Evolutionary conservation across 345 rosid species (phyloP).

Genomic region (Dimocarpus longan): DNA sequence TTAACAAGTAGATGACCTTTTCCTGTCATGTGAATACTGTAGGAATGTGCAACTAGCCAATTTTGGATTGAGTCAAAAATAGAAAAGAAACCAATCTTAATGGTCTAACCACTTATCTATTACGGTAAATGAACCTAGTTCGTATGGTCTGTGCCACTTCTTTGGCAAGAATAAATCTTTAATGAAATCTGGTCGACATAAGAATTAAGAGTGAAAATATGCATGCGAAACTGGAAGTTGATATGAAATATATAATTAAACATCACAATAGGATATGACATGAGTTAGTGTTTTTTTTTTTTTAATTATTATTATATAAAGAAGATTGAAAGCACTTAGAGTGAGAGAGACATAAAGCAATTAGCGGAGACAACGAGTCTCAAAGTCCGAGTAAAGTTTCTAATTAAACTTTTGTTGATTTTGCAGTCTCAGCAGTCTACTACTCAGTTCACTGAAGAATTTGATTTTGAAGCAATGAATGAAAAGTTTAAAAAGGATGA

Average conservation of each 20-base stretch:
- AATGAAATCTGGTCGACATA: not conserved
- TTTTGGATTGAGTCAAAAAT: not conserved
- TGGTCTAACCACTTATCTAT: not conserved
- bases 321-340: not conserved
- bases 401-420: conserved; percentile 23
- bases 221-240: not conserved
- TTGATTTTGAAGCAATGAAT: conserved; percentile 81
- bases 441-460: conserved; percentile 55
- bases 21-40: not conserved
- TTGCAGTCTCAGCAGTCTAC: conserved; percentile 26
- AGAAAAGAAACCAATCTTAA: not conserved
- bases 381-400: conserved; percentile 1
- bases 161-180: not conserved
- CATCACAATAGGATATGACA: not conserved
- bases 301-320: not conserved
- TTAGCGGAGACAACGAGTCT: not conserved
- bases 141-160: not conserved
- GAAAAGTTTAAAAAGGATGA: conserved; percentile 71
- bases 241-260: not conserved
- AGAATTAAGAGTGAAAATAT: not conserved
- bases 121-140: not conserved
- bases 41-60: not conserved
- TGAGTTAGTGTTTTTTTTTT: not conserved
- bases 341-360: not conserved
- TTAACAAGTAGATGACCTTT: not conserved